Conservation (phyloP, 768 basidiomycete species). For the Goffeauzyma gilvescens region DNA sequence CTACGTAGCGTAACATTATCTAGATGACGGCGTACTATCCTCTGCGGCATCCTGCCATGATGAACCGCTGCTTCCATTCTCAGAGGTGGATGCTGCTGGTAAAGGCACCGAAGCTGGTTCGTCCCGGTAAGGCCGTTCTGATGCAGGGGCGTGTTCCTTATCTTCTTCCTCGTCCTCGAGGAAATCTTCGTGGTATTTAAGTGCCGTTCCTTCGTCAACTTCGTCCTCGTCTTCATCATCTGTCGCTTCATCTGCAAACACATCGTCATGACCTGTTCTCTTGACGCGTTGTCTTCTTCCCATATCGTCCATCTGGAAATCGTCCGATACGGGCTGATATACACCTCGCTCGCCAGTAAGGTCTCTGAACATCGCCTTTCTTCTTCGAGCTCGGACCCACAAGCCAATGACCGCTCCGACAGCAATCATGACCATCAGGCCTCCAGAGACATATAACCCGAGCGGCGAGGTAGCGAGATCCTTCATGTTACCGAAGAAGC, state of each 20-base stretch:
- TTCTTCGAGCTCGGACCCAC: slow-evolving; percentile 44
- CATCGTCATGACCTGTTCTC: slow-evolving; percentile 41
- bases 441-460: slow-evolving; percentile 52
- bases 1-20: no score
- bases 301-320: slow-evolving; percentile 58
- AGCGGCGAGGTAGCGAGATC: slow-evolving; percentile 31
- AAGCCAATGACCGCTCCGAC: slow-evolving; percentile 62
- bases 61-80: no score
- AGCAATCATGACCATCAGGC: slow-evolving; percentile 47
- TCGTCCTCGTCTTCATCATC: slow-evolving; percentile 22
- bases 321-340: slow-evolving; percentile 36
- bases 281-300: slow-evolving; percentile 21
- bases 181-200: slow-evolving; percentile 63
- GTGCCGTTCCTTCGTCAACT: slow-evolving; percentile 44
- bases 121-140: no score
- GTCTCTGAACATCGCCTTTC: slow-evolving; percentile 29
- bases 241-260: slow-evolving; percentile 67
- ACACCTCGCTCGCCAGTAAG: slow-evolving; percentile 22
- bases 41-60: no score
- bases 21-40: no score
- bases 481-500: slow-evolving; percentile 17
- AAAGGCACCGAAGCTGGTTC: no score
- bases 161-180: slow-evolving; percentile 57
- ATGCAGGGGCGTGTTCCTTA: no score
- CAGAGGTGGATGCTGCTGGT: no score